Evolutionary conservation across 768 basidiomycete genomes (phyloP).

Genomic region (Pilatotrama ljubarskyi): DNA sequence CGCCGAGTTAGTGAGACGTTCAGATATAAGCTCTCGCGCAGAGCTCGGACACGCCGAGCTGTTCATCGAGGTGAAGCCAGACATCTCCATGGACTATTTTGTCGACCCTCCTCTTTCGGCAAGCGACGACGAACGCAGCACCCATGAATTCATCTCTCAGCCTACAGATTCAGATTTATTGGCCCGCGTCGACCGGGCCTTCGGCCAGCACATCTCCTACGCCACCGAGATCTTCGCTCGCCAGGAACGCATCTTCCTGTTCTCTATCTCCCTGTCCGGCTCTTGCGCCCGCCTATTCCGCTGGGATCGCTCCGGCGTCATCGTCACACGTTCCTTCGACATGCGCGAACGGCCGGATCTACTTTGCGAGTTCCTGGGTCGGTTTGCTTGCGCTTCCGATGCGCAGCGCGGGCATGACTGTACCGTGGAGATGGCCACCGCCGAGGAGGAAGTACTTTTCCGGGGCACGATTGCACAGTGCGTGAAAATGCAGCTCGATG

Average conservation of each 20-base stretch:
- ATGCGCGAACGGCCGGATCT: neutral
- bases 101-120: neutral
- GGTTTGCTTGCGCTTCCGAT: neutral
- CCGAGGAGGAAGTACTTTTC: neutral
- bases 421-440: neutral
- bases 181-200: neutral
- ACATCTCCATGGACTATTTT: slow-evolving; percentile 7
- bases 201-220: neutral
- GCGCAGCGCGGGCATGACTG: slow-evolving; percentile 6
- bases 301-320: slow-evolving; percentile 9
- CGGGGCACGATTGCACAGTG: neutral
- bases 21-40: neutral
- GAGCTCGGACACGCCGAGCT: slow-evolving; percentile 12
- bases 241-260: neutral
- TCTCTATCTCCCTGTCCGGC: neutral
- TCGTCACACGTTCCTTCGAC: slow-evolving; percentile 4
- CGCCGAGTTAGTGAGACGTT: neutral
- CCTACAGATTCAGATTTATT: too few relatives aligned
- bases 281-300: neutral
- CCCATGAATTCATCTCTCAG: neutral
- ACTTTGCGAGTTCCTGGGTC: neutral
- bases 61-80: slow-evolving; percentile 9
- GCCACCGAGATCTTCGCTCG: neutral
- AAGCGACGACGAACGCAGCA: neutral
- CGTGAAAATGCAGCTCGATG: slow-evolving; percentile 1